Evolutionary conservation across 345 rosid genomes (phyloP), one percentile per base, ranked within the genome.

Genomic region (Populus simonii): DNA sequence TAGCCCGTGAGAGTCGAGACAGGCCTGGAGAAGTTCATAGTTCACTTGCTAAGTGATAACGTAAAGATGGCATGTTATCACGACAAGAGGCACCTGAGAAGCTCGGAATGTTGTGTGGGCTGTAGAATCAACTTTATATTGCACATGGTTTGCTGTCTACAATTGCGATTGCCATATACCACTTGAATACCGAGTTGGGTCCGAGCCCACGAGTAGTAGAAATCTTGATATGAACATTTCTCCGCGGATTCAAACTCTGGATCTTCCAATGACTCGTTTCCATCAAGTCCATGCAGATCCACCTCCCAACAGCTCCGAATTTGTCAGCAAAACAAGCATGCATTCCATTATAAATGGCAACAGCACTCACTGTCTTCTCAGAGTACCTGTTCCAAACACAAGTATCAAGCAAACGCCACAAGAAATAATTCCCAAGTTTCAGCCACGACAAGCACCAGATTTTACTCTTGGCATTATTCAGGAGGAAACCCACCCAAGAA

Each of bases 291-390:
- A 51, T 83, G 86, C 41, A 89, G 77, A 80, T 84, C 87, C 80
- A 91, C 87, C 80, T 89, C 94, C 97, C 99, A 91, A 94, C 97
- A 84, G 89, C 96, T 86, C 98, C 98, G 82, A 96, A 96, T 83
- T 94, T 94, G 80, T 96, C 98, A 73, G 98, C 94, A 79, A 88
- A 96, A 75, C 98, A 94, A 73, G 90, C 92, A 85, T 88, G 72
- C 63, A 77, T 81, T 31, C 88, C 94, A 79, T 92, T 89, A 36
- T 85, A 78, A 76, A 96, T 75, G 65, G 97, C 91, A 80, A 92
- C 86, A 7, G 98, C 94, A 33, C 83, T 92, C 80, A 92, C 98
- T 92, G 94, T 90, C 91, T 96, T 96, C 84, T 96, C 98, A 66
- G 96, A 89, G 31, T 72, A 87, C 78, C 99, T 92, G 88, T 69